A percentile compares a stretch with the other conserved stretches of the same genome.
Conservation (phyloP, 768 basidiomycete species). For the Pholiota conissans region DNA sequence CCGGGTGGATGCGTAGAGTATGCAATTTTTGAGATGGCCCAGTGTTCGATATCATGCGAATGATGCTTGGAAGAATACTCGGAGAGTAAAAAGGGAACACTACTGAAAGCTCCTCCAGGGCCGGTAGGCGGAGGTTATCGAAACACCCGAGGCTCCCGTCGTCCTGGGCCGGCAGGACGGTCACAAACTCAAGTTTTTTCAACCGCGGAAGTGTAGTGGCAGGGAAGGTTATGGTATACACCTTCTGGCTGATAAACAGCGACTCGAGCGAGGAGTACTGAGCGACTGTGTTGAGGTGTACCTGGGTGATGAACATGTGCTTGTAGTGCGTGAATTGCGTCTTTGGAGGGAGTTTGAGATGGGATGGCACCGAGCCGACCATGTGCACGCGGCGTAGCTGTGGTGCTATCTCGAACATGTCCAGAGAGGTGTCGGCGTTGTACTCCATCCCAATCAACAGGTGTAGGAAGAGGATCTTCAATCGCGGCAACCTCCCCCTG, state of each 20-base stretch:
- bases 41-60: not conserved
- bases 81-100: constrained; percentile 1
- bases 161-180: not conserved
- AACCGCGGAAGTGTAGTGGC: not conserved
- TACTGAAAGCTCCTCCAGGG: constrained; percentile 3
- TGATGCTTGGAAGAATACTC: constrained; percentile 2
- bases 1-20: not conserved
- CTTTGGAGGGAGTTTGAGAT: not conserved
- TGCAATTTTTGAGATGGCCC: not conserved
- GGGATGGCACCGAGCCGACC: not conserved
- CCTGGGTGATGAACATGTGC: not conserved
- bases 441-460: not conserved
- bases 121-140: not conserved
- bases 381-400: not conserved
- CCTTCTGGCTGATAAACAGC: constrained; percentile 3
- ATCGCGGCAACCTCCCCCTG: not conserved
- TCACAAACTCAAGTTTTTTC: not conserved
- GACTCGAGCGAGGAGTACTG: not conserved
- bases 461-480: not conserved
- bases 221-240: not conserved
- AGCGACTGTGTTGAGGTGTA: not conserved
- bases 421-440: not conserved
- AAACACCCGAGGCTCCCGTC: not conserved
- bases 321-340: constrained; percentile 4
- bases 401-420: constrained; percentile 3